Evolutionary conservation across 108 stramenopile species (phyloP).

Genomic region (Pseudonitzschia delicatissima): DNA sequence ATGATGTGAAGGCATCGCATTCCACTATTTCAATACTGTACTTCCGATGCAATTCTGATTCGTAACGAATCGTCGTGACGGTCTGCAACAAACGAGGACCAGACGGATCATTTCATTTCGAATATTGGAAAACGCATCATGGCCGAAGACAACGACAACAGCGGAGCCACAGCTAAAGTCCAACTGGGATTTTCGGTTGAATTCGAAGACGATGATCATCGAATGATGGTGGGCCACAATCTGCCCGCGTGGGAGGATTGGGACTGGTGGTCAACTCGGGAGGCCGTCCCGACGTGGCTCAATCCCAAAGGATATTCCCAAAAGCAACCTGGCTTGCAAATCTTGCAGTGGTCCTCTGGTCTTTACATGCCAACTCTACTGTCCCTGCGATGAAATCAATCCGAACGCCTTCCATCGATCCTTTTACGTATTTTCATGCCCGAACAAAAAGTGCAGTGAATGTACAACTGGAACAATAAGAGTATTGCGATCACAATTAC

Average conservation of each 20-base stretch:
- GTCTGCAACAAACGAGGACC: too few species aligned
- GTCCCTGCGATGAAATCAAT: conserved; percentile 65
- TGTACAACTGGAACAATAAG: conserved; percentile 34
- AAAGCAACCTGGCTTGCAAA: conserved; percentile 27
- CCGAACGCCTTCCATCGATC: conserved; percentile 76
- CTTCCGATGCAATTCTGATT: too few species aligned
- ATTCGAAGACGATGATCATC: conserved; percentile 32
- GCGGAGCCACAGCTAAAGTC: background rate
- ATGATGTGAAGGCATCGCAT: too few species aligned
- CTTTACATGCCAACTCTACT: conserved; percentile 73
- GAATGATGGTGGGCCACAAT: conserved; percentile 39
- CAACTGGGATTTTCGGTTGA: conserved; percentile 52
- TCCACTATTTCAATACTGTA: too few species aligned
- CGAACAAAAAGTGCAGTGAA: conserved; percentile 40
- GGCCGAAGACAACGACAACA: background rate
- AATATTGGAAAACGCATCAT: too few species aligned
- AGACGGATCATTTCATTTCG: too few species aligned
- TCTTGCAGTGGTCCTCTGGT: conserved; percentile 32
- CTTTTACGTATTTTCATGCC: conserved; percentile 79
- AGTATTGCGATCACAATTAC: conserved; percentile 69
- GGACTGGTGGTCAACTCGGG: conserved; percentile 85
- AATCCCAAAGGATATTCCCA: conserved; percentile 68
- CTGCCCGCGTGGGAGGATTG: conserved; percentile 63
- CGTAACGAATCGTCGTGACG: too few species aligned
- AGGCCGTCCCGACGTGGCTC: conserved; percentile 73